Percentiles rank a stretch among this genome's conserved stretches.
Conservation (phyloP, 2,329 filamentous ascomycete species). For the Hypoxylon sp. region DNA sequence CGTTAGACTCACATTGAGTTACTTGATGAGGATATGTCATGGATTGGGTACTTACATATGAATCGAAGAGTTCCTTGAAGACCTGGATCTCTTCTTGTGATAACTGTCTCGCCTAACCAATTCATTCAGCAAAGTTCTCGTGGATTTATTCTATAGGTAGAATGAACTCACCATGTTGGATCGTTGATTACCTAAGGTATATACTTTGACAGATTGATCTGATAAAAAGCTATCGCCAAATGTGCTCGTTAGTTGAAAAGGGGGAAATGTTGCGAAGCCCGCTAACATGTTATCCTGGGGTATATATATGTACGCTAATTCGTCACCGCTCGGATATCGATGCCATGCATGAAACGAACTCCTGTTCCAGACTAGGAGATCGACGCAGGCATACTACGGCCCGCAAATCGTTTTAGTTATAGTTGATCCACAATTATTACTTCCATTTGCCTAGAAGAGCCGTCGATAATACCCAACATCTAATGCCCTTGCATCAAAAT, state of each 20-base stretch:
- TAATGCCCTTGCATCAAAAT: background rate
- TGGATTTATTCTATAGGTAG: background rate
- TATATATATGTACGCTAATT: constrained; percentile 17
- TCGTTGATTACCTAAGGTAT: background rate
- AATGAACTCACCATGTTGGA: constrained; percentile 32
- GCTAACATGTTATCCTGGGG: background rate
- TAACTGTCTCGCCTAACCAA: constrained; percentile 45
- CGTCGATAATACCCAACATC: background rate
- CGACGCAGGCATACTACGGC: constrained; percentile 29
- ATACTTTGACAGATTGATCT: background rate
- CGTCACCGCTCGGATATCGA: constrained; percentile 25
- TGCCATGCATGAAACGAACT: constrained; percentile 39
- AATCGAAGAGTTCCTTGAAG: constrained; percentile 53
- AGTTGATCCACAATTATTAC: constrained; percentile 19
- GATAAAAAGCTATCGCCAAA: background rate
- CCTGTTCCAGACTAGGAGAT: constrained; percentile 40
- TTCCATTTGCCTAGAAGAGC: constrained; percentile 1
- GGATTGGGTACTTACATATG: constrained; percentile 47
- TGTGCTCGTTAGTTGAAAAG: constrained; percentile 9
- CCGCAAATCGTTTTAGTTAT: constrained; percentile 14
- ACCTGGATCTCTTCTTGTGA: constrained; percentile 51
- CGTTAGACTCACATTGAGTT: constrained; percentile 7
- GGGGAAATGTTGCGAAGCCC: constrained; percentile 6
- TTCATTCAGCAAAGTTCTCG: constrained; percentile 10
- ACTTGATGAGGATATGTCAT: too few species aligned